Base-by-base conservation (phyloP, 257 asterid species). In the Striga asiatica region DNA sequence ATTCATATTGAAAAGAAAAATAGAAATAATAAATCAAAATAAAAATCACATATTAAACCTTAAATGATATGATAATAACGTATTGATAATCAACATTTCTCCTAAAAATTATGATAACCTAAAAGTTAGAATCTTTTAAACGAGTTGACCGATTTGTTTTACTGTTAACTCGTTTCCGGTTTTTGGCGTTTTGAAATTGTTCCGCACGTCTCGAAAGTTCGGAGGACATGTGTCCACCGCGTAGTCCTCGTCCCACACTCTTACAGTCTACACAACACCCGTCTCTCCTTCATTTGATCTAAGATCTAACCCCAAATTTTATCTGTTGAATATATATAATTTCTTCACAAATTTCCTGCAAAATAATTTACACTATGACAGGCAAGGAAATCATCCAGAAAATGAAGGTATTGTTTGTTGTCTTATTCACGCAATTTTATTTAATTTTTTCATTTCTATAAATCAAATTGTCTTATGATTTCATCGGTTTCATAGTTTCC, bases 391-490 rank as follows among this genome's bases (percentile, higher is more conserved):
- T 78, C 28, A 60, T 83, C 29, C 72, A 76, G 18, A 86, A 81
- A 70, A 76, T 83, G 68, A 86, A 86, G 95, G 95, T 85, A 69
- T n/a, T 24, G 1, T 9, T 25, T 85, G 67, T n/a, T 24, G 1
- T 9, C 42, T 1, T 9, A 18, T 35, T 38, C 25, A 1, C 23
- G 4, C 23, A 3, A 38, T 5, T 37, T 12, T 37, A 13, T 3
- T 0, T 35, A 1, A 7, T 20, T 11, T n/a, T n/a, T 11, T 27
- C 2, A 4, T 17, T 0, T 14, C 24, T 22, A 0, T 8, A 6
- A n/a, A 21, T 28, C 2, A 19, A 16, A 35, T 54, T 24, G 6
- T 32, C 23, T 29, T 43, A 2, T 29, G 23, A 6, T 34, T 9
- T 14, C 29, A 8, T 17, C 9, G 24, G 21, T 35, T n/a, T n/a